Percentiles rank a stretch among this genome's conserved stretches.
These are phyloP conservation scores for Paramyrothecium sp. DNA, from an alignment of 2,329 filamentous ascomycete genomes.

Conservation along the genomic window DNA sequence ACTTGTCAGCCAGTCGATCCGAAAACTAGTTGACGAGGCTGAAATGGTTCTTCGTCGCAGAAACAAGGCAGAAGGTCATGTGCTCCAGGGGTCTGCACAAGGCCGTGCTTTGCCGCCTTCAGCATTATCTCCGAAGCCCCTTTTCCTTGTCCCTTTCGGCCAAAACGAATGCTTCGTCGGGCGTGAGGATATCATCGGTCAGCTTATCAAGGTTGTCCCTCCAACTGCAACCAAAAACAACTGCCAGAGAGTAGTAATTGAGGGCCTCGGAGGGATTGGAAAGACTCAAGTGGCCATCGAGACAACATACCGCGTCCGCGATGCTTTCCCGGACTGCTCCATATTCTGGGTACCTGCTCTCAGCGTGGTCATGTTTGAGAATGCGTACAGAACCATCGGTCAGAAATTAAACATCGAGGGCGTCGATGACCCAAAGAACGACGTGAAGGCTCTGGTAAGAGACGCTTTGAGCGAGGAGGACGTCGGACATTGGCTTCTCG, in stretches of 20 bases:
- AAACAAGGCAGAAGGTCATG: no score
- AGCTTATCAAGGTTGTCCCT: slow-evolving; percentile 10
- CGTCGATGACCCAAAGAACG: slow-evolving; percentile 27
- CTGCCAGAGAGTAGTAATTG: not conserved
- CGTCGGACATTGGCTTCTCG: slow-evolving; percentile 34
- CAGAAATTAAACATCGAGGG: slow-evolving; percentile 19
- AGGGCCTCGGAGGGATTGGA: slow-evolving; percentile 31
- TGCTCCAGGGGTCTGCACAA: no score
- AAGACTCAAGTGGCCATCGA: slow-evolving; percentile 39
- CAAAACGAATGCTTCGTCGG: slow-evolving; percentile 22
- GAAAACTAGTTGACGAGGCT: no score
- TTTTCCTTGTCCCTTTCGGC: slow-evolving; percentile 15
- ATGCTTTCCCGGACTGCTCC: slow-evolving; percentile 24
- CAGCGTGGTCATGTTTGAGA: slow-evolving; percentile 25
- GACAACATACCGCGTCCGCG: slow-evolving; percentile 22
- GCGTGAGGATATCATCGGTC: slow-evolving; percentile 10
- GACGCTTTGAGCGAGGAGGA: slow-evolving; percentile 18
- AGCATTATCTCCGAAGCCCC: not conserved
- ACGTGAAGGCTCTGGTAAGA: slow-evolving; percentile 35
- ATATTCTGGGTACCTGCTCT: slow-evolving; percentile 38
- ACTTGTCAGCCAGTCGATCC: not conserved
- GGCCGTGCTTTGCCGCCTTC: no score
- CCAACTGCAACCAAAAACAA: not conserved
- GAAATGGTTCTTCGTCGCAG: no score
- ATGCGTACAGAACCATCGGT: slow-evolving; percentile 32